A percentile compares a stretch with the other conserved stretches of the same genome.
Conservation (phyloP, 1,284 basidiomycete genomes). For the Apiotrichum gamsii region DNA sequence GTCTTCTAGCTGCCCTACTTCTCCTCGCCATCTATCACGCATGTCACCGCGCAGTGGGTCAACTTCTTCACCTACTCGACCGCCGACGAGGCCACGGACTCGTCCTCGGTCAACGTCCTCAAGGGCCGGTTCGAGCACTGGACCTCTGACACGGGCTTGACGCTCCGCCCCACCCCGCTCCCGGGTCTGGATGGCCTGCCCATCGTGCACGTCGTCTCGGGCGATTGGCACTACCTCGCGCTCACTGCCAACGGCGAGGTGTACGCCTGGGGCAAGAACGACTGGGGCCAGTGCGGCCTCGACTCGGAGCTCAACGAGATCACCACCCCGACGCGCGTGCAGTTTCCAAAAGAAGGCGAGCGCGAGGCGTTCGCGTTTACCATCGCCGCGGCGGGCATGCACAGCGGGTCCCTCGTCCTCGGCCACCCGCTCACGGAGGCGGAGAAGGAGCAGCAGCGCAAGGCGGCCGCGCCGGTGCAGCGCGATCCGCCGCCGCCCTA, state of each 20-base stretch:
- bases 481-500: background rate
- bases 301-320: conserved; percentile 30
- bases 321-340: conserved; percentile 59
- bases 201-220: conserved; percentile 76
- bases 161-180: conserved; percentile 54
- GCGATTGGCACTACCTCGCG: conserved; percentile 84
- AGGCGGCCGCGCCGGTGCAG: background rate
- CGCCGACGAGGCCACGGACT: conserved; percentile 52
- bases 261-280: conserved; percentile 76
- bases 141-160: conserved; percentile 1
- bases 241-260: conserved; percentile 70
- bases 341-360: conserved; percentile 49
- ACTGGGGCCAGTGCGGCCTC: conserved; percentile 71
- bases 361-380: conserved; percentile 64
- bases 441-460: background rate
- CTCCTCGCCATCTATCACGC: conserved; percentile 37
- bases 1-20: conserved; percentile 36
- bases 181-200: conserved; percentile 63
- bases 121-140: conserved; percentile 34
- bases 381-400: conserved; percentile 76
- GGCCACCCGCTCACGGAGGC: conserved; percentile 45
- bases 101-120: conserved; percentile 36
- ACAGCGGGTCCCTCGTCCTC: conserved; percentile 76
- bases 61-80: conserved; percentile 77
- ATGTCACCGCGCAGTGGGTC: conserved; percentile 78